phyloP scores from a whole-genome alignment of 2,329 filamentous ascomycete species.

The Immersiporthe knoxdaviesiana region DNA sequence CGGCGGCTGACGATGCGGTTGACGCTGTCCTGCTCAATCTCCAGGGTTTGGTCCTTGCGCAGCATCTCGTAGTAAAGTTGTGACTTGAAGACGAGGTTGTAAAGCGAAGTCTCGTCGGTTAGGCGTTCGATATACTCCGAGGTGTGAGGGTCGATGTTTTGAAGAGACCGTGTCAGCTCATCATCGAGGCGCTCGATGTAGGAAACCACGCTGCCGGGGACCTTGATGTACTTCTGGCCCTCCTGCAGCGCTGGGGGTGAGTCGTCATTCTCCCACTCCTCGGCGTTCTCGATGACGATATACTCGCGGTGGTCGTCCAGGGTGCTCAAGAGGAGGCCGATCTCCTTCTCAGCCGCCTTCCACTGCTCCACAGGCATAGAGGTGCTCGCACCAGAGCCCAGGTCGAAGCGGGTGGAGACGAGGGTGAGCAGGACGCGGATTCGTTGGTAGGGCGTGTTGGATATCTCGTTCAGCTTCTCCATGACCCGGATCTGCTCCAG shows the following conservation, averaged over 20 bases:
- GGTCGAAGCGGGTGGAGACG: constrained; percentile 92
- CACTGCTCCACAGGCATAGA: constrained; percentile 96
- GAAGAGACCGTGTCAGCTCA: constrained; percentile 94
- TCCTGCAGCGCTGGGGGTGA: constrained; percentile 76
- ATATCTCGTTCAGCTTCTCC: constrained; percentile 93
- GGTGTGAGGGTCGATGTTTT: constrained; percentile 97
- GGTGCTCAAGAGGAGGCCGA: constrained; percentile 74
- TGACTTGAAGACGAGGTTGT: constrained; percentile 88
- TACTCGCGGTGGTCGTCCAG: constrained; percentile 80
- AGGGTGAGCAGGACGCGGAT: constrained; percentile 90
- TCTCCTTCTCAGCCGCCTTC: constrained; percentile 91
- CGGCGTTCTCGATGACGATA: constrained; percentile 86
- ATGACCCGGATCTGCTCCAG: constrained; percentile 94
- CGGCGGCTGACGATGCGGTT: constrained; percentile 94
- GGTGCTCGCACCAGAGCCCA: constrained; percentile 74
- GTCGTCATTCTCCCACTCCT: constrained; percentile 99
- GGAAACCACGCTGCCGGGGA: constrained; percentile 92
- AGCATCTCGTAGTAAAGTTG: constrained; percentile 87
- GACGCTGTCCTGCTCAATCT: constrained; percentile 80
- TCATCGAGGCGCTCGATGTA: constrained; percentile 95
- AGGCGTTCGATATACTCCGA: constrained; percentile 97
- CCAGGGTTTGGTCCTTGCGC: constrained; percentile 69
- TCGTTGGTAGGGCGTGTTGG: constrained; percentile 88
- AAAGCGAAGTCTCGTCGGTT: constrained; percentile 85
- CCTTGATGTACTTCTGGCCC: constrained; percentile 82